A percentile compares a stretch with the other conserved stretches of the same genome.
Conservation (phyloP, 768 basidiomycete genomes). For the Suillus clintonianus region DNA sequence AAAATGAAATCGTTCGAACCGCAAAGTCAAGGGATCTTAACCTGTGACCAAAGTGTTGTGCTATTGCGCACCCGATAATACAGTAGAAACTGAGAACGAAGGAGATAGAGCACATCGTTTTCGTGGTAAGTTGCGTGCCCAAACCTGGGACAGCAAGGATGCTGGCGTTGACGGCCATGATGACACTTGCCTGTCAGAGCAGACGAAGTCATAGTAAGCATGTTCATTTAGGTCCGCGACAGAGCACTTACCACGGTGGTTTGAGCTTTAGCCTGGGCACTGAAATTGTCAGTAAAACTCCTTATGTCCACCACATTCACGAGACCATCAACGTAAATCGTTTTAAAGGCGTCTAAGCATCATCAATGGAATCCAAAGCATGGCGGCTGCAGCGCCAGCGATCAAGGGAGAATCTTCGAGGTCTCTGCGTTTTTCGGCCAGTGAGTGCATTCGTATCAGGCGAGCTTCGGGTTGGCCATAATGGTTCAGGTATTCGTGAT, state of each 20-base stretch:
- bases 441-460: not conserved
- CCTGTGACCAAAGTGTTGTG: not conserved
- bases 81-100: not conserved
- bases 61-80: not conserved
- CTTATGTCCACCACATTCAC: not conserved
- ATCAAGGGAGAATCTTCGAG: not conserved
- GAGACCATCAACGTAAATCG: not conserved
- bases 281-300: not conserved
- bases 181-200: not conserved
- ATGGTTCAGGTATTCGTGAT: not conserved
- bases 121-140: not conserved
- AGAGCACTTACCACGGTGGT: not conserved
- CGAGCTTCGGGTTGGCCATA: slow-evolving; percentile 1
- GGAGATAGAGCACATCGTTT: not conserved
- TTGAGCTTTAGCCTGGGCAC: not conserved
- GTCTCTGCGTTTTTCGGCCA: not conserved
- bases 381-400: not conserved
- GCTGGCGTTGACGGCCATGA: not conserved
- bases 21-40: not conserved
- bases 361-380: not conserved
- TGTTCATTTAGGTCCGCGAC: not conserved
- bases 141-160: not conserved
- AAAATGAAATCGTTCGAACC: not conserved
- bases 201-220: not conserved
- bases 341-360: not conserved